Base-by-base conservation (phyloP, 208 protist genomes). In the Trichomonas vaginalis region DNA sequence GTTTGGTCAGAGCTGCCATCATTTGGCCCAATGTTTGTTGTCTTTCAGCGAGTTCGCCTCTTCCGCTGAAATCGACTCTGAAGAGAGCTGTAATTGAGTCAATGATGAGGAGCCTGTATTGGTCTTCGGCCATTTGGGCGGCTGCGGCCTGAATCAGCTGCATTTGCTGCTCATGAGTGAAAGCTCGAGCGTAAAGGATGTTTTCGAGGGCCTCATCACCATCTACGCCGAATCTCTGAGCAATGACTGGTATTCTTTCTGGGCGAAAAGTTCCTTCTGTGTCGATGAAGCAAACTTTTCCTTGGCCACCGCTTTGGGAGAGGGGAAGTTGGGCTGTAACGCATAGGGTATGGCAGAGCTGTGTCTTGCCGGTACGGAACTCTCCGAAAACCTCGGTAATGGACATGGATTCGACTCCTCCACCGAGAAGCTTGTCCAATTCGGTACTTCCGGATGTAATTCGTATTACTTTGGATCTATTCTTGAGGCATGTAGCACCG, bases 21-120 rank as follows among this genome's bases (percentile, higher is more conserved):
- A 97, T 96, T 42, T 95, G 56, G n/a, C 96, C 96, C 32, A 96
- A 79, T 40, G 96, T 96, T 86, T 96, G 95, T 49, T 97, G 96
- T n/a, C 96, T 80, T 40, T 96, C 96, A 86, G 96, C 79, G 48
- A 96, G 95, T 82, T 96, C 95, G 96, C 96, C 45, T 51, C 96
- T 87, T 23, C 96, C 96, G 82, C 40, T 61, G 70, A 96, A 97
- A 56, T 97, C 96, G 37, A 98, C 98, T 40, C 99, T 97, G 96
- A 99, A 99, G 14, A 99, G 97, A 23, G 99, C 99, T n/a, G 99
- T 99, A 62, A 99, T 97, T 88, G 98, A 99, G 97, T 99, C 99
- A 14, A 99, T 97, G 56, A 99, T 98, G 14, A 99, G n/a, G 4
- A 98, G 46, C 0, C 39, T n/a, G 92, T 97, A 98, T 17, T 97